Base-by-base conservation (phyloP, 192 early-diverging fungal species). In the Jimgerdemannia flammicorona region DNA sequence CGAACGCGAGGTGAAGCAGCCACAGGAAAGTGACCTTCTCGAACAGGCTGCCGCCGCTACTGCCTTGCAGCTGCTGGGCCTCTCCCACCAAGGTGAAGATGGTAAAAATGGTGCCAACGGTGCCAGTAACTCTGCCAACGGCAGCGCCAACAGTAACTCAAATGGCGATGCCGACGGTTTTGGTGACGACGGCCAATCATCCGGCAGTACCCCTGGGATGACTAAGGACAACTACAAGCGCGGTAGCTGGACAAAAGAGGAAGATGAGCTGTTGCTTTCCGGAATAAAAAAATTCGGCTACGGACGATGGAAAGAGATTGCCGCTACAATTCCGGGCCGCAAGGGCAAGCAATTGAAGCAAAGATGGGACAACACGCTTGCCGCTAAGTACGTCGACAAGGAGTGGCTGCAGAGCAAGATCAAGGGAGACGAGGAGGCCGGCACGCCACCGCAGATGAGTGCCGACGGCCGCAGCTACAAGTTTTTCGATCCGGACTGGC, bases 261-360 rank as follows among this genome's bases (percentile, higher is more conserved):
- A 79, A 73, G 78, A 79, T 64, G 78, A 79, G 6, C 39, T 76
- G 43, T 67, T 79, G 39, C 68, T 79, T 40, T 59, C 71, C 9
- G 78, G 78, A 20, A 79, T 79, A 20, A 79, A 79, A n/a, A 67
- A 67, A 4, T 70, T 72, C 14, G 78, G 78, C 4, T 79, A 79
- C 9, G 78, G 78, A 17, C 64, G 74, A 59, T 79, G 78, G 78
- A 79, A 79, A 42, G 78, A 79, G 7, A 75, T 79, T 10, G 78
- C 78, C 3, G 43, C 10, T 3, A 76, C 70, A 0, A 79, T 79
- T 73, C 78, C 78, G 18, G 78, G 78, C 40, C 71, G 78, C 54
- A 79, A 79, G 42, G 75, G 78, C 7, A 79, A 79, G 41, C 78
- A 79, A 40, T 41, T 79, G 4, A 79, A 79, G 65, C 78, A 79